Evolutionary conservation across 768 basidiomycete genomes (phyloP), one percentile per base, ranked within the genome.

Genomic region (Suillus paluster): DNA sequence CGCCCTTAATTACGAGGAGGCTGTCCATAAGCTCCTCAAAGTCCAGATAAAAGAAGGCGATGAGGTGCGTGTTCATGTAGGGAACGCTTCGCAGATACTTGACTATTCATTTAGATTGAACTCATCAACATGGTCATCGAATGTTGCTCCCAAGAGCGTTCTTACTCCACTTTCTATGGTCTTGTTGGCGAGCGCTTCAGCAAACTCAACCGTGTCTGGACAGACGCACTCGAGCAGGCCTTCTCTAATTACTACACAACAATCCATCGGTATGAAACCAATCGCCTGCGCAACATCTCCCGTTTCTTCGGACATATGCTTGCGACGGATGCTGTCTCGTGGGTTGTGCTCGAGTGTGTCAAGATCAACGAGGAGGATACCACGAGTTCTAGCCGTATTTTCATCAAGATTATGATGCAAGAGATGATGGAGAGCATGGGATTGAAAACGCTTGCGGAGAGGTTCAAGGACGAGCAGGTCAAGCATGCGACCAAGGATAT

Each of bases 101-200:
- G 21, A 58, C 48, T 58, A 21, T 21, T 10, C 36, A 60, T 44
- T n/a, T 70, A 97, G 94, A 91, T 94, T 68, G 97, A 98, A 74
- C 78, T 99, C 61, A 87, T 93, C 74, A 98, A 99, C 82, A 99
- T 99, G 97, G 86, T 99, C 64, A 92, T 99, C 75, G 97, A 99
- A 71, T 99, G 97, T 91, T 99, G 97, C 75, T 99, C 97, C 2
- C 97, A 99, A 80, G 97, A 99, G 75, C 91, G 97, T 15, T 95
- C 97, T 1, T 99, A 98, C 75, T 94, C 93, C 2, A 92, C 84
- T n/a, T 99, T 97, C 82, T 99, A 96, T 70, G 97, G 97, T 14
- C 87, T 99, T 23, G 83, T 97, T 64, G 95, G 95, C 59, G 97
- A 99, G 75, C 91, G 97, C 23, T 95, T 99, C 79, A 90, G 92